phyloP scores from a whole-genome alignment of 164 flowering plant species.

The Tinospora cordifolia region DNA sequence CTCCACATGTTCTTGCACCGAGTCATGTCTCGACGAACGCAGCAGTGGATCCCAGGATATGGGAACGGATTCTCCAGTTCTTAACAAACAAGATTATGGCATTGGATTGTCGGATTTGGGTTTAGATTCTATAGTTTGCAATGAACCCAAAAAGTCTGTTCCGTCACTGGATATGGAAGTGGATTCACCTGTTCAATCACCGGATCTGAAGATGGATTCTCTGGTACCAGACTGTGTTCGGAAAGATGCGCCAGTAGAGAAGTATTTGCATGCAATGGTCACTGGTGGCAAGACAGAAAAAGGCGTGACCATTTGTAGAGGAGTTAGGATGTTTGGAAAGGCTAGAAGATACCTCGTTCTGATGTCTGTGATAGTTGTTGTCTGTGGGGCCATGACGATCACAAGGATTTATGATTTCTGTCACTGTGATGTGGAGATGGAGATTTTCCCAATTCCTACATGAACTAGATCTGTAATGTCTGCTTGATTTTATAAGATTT shows the following conservation, averaged over 20 bases:
- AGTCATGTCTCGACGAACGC: conserved; percentile 35
- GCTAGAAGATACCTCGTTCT: conserved; percentile 6
- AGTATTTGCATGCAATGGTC: not conserved
- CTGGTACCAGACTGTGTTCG: not conserved
- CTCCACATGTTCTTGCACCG: conserved; percentile 32
- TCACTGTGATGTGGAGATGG: not conserved
- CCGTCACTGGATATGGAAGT: not conserved
- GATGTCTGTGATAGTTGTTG: conserved; percentile 18
- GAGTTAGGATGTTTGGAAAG: conserved; percentile 7
- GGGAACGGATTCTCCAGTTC: not conserved
- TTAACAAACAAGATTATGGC: too few species aligned
- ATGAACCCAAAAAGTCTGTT: too few species aligned
- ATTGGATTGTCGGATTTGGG: too few species aligned
- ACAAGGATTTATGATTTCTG: conserved; percentile 14
- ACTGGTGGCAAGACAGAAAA: not conserved
- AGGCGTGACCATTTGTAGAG: conserved; percentile 3
- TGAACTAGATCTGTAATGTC: not conserved
- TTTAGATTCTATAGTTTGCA: too few species aligned
- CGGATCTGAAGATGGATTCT: not conserved
- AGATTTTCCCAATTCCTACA: conserved; percentile 10
- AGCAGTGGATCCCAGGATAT: not conserved
- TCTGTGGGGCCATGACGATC: conserved; percentile 17
- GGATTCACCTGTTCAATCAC: not conserved
- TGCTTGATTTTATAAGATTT: too few species aligned
- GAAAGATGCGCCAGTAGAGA: not conserved